Evolutionary conservation across 306 rosid species (phyloP), one percentile per base, ranked within the genome.

Genomic region (Prunus mongolica): DNA sequence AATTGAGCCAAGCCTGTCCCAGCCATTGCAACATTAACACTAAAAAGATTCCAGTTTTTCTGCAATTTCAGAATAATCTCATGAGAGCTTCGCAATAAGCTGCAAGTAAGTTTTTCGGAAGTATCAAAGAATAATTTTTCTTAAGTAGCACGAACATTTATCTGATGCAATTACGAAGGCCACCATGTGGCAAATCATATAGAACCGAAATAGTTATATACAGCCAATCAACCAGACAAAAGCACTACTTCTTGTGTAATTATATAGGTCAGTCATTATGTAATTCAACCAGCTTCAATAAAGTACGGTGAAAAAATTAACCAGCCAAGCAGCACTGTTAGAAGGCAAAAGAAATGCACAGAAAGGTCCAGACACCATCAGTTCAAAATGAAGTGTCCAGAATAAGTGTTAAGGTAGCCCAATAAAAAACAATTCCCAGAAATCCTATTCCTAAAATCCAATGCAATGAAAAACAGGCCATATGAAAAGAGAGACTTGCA

Each of bases 41-140:
- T 60, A 67, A 77, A 69, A 60, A 77, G 64, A 32, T 77, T 69
- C 81, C 64, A 58, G 41, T 77, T 77, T 71, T 77, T 77, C 81
- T 77, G 76, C 75, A 58, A 45, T 41, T 66, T 54, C 67, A 76
- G n/a, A 41, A 68, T 12, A 8, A 44, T 6, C 3, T 18, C 22
- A 47, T 2, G 22, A 44, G 2, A 49, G 24, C 15, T 8, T 38
- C 8, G 20, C 65, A 75, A 34, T 30, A 20, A 30, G 12, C 64
- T 5, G n/a, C 19, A 44, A 28, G 15, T 34, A 28, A 75, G 65
- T 15, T 65, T 30, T 14, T 3, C 22, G 0, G 13, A 47, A 47
- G 28, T n/a, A 47, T 62, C 18, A 54, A 32, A 30, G 11, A 0
- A 8, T 10, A 18, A 49, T 49, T n/a, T n/a, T 44, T 12, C n/a